Base-by-base conservation (phyloP, 768 basidiomycete species). In the Cytidiella melzeri region DNA sequence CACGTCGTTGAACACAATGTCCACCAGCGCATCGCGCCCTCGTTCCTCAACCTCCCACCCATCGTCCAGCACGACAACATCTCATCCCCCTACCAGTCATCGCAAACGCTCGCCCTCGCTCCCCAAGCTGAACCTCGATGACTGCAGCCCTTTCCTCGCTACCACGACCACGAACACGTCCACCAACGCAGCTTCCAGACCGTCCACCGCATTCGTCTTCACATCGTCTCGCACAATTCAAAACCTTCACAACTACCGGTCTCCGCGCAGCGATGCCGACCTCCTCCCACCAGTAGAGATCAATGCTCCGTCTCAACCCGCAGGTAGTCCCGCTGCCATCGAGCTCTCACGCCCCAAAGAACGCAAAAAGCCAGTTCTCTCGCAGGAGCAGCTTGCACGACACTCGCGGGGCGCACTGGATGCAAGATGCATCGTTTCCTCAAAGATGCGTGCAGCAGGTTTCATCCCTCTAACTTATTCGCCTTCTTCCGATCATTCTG, bases 381-480 rank as follows among this genome's bases (percentile, higher is more conserved):
- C 56, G 5, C 42, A 47, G 4, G 53, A 51, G 12, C 62, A 63
- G 50, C 55, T 63, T 26, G 55, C 57, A 5, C 49, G 48, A 9
- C 62, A 63, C 43, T 59, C 59, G 6, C 50, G 50, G 11, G 61
- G 62, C 25, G 62, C 62, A 21, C 24, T 61, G 50, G 62, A 63
- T 47, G 53, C 62, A n/a, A 57, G 62, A 27, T 52, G 52, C 15
- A 55, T 57, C 30, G 54, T 63, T 15, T 60, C 58, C 24, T 56
- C 58, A 45, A 63, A 58, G 43, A 63, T 63, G 62, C 55, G 60
- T 21, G 62, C 59, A 1, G 62, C 62, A 5, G 62, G 61, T 2
- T 63, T 63, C 50, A 57, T 61, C 4, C 58, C 55, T 43, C 55
- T 63, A 42, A 38, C 59, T 4, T 53, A 58, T 20, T 47, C 57